These are phyloP conservation scores for Alternaria dauci DNA, from an alignment of 2,329 filamentous ascomycete species.

Conservation along the genomic window DNA sequence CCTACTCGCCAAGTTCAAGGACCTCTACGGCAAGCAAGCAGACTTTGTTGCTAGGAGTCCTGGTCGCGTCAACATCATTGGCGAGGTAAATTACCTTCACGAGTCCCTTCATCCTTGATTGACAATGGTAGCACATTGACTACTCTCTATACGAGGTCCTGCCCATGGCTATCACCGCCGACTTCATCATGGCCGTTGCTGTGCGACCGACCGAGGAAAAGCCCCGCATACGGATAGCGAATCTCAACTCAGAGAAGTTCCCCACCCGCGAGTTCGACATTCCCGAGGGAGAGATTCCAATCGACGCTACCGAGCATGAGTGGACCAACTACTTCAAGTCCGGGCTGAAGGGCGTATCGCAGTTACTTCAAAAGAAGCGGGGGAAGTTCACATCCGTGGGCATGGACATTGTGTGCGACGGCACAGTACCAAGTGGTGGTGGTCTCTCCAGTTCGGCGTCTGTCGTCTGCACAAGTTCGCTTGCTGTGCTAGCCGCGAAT, in stretches of 20 bases:
- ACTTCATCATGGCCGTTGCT: slow-evolving; percentile 85
- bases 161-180: slow-evolving; percentile 92
- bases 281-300: slow-evolving; percentile 65
- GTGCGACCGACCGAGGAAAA: slow-evolving; percentile 61
- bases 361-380: slow-evolving; percentile 74
- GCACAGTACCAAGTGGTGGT: slow-evolving; percentile 89
- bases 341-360: slow-evolving; percentile 81
- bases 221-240: slow-evolving; percentile 77
- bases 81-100: slow-evolving; percentile 64
- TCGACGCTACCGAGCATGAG: slow-evolving; percentile 85
- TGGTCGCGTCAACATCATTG: slow-evolving; percentile 96
- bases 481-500: slow-evolving; percentile 88
- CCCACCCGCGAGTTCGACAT: slow-evolving; percentile 77
- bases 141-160: slow-evolving; percentile 97
- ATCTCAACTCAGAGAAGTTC: slow-evolving; percentile 80
- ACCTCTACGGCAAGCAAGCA: slow-evolving; percentile 72
- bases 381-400: slow-evolving; percentile 73
- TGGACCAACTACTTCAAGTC: slow-evolving; percentile 99
- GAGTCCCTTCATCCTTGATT: slow-evolving; percentile 11
- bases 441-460: slow-evolving; percentile 94
- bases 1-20: slow-evolving; percentile 75
- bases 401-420: slow-evolving; percentile 90
- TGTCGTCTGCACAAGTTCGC: slow-evolving; percentile 87
- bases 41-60: slow-evolving; percentile 89
- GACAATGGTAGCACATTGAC: slow-evolving; percentile 78